phyloP scores from a whole-genome alignment of 305 asterid genomes.

The Fraxinus baroniana region DNA sequence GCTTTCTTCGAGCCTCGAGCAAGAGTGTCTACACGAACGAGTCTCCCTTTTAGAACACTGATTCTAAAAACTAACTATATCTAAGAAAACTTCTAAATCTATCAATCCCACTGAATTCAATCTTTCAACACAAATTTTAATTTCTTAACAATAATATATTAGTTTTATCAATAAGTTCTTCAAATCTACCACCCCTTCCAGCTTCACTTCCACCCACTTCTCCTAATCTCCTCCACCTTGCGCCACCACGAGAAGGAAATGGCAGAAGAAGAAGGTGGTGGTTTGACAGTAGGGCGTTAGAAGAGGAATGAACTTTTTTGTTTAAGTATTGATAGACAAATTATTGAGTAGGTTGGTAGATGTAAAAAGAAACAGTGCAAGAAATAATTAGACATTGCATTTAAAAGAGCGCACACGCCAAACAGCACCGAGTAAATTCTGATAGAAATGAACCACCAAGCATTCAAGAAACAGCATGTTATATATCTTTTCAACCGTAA shows the following conservation, averaged over 20 bases:
- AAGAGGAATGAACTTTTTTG: neutral
- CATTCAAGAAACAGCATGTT: neutral
- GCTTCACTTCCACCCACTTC: neutral
- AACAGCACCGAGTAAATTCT: neutral
- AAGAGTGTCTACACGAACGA: neutral
- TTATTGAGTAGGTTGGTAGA: neutral
- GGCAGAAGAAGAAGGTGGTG: neutral
- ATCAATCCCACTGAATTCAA: neutral
- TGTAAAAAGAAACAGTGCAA: neutral
- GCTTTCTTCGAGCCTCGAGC: neutral
- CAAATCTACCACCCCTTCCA: neutral
- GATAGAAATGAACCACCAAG: neutral
- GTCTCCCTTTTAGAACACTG: neutral
- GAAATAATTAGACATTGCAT: neutral
- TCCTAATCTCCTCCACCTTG: neutral
- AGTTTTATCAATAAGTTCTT: neutral
- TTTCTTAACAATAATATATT: neutral
- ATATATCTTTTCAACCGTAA: neutral
- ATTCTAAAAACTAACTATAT: neutral
- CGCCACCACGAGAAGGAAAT: neutral
- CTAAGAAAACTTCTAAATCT: too few relatives aligned
- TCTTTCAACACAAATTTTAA: neutral
- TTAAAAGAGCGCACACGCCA: neutral
- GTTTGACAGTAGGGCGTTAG: neutral
- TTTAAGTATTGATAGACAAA: neutral